phyloP scores from a whole-genome alignment of 441 rosid genomes.

The Adansonia madagascariensis region DNA sequence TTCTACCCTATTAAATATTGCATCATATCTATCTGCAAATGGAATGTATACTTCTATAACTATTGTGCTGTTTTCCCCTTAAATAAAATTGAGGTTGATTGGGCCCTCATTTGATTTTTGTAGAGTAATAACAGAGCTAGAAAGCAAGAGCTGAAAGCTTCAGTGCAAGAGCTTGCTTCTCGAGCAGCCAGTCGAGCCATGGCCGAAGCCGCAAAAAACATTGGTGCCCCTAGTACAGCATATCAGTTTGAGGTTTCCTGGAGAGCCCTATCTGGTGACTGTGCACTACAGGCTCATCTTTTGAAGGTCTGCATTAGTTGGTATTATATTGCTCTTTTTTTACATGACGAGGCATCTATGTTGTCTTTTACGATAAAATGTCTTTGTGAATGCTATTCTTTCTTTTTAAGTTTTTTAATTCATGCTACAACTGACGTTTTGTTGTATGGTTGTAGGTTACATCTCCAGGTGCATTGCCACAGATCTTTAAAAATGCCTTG shows the following conservation, averaged over 20 bases:
- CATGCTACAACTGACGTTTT: slow-evolving; percentile 1
- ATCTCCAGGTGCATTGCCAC: slow-evolving; percentile 72
- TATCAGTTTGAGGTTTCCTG: slow-evolving; percentile 88
- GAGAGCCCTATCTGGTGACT: slow-evolving; percentile 75
- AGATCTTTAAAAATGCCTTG: slow-evolving; percentile 75
- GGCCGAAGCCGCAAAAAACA: slow-evolving; percentile 73
- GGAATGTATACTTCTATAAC: neutral
- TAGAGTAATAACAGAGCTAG: slow-evolving; percentile 47
- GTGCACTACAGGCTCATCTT: slow-evolving; percentile 56
- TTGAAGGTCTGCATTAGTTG: slow-evolving; percentile 61
- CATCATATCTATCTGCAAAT: neutral
- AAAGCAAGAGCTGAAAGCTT: slow-evolving; percentile 56
- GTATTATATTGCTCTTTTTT: neutral
- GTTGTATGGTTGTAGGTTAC: slow-evolving; percentile 47
- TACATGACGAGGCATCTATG: neutral
- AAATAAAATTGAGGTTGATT: neutral
- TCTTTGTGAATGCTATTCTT: neutral
- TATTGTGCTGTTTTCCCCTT: neutral
- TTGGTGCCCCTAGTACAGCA: slow-evolving; percentile 74
- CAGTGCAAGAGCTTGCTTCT: slow-evolving; percentile 86
- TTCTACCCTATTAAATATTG: neutral
- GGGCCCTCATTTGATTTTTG: neutral
- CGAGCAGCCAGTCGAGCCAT: slow-evolving; percentile 76
- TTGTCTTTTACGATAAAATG: neutral
- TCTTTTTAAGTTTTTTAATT: neutral